Conservation (phyloP, 768 basidiomycete genomes). For the Boletus reticulatus region DNA sequence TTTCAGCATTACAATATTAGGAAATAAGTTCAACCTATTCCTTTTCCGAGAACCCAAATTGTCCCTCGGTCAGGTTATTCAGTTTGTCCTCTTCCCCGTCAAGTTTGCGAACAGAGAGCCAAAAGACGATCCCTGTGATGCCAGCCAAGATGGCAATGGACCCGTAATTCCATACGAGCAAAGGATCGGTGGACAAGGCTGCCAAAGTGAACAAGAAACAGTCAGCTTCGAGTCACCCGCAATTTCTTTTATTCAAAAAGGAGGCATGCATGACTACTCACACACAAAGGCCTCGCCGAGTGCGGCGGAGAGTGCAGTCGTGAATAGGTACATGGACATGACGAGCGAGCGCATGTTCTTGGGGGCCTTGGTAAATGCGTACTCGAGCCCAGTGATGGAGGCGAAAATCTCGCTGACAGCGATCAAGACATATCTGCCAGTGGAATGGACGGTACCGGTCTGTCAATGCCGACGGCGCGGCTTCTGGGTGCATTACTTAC, state of each 20-base stretch:
- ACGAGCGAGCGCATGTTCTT: conserved; percentile 86
- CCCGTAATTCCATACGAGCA: conserved; percentile 75
- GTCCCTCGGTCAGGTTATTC: conserved; percentile 49
- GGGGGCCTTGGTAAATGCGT: conserved; percentile 88
- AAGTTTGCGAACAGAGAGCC: conserved; percentile 50
- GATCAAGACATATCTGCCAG: conserved; percentile 56
- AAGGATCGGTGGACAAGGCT: conserved; percentile 70
- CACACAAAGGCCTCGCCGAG: conserved; percentile 72
- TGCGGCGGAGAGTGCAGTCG: conserved; percentile 56
- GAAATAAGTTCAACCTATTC: not conserved
- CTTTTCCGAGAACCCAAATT: conserved; percentile 19
- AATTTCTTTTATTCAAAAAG: no score
- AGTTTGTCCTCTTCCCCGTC: conserved; percentile 63
- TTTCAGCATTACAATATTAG: no score
- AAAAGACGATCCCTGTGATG: conserved; percentile 55
- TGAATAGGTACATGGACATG: conserved; percentile 67
- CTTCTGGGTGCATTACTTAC: conserved; percentile 33
- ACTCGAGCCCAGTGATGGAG: conserved; percentile 80
- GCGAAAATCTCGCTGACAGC: conserved; percentile 74
- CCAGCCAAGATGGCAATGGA: conserved; percentile 54
- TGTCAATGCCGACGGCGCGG: not conserved
- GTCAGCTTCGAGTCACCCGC: not conserved
- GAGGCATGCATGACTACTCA: conserved; percentile 32
- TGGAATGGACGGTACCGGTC: not conserved
- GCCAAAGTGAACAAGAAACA: not conserved